Percentiles rank a stretch among this genome's conserved stretches.
Conservation (phyloP, 2,329 filamentous ascomycete genomes). For the Penicillium sp. region DNA sequence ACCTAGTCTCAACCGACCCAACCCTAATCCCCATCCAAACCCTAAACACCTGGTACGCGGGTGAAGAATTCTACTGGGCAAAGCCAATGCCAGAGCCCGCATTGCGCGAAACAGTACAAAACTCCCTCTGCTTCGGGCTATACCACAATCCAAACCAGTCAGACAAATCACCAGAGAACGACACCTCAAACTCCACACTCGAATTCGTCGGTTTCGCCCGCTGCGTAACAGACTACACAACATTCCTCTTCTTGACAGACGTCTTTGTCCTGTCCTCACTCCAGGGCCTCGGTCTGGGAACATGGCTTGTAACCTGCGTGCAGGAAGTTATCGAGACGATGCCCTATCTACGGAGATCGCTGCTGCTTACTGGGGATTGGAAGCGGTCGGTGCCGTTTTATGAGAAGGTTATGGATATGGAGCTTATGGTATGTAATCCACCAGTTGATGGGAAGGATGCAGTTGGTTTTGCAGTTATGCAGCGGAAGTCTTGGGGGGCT, state of each 20-base stretch:
- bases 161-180: neutral
- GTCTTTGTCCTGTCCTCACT: constrained; percentile 8
- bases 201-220: constrained; percentile 16
- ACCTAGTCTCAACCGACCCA: constrained; percentile 3
- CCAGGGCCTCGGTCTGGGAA: constrained; percentile 11
- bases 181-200: neutral
- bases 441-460: neutral
- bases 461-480: constrained; percentile 5
- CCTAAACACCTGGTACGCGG: constrained; percentile 8
- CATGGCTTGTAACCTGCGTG: constrained; percentile 19
- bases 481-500: constrained; percentile 1
- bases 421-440: neutral
- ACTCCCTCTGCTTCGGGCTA: constrained; percentile 6
- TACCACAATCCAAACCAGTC: neutral
- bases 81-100: constrained; percentile 4
- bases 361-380: constrained; percentile 14
- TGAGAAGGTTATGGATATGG: constrained; percentile 5
- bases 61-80: constrained; percentile 11
- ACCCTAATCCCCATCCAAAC: constrained; percentile 1
- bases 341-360: constrained; percentile 13
- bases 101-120: constrained; percentile 1
- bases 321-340: constrained; percentile 11
- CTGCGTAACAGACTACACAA: constrained; percentile 12
- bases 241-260: constrained; percentile 16
- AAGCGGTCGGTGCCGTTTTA: constrained; percentile 10